These are phyloP conservation scores for Ogataea henricii DNA, from an alignment of 805 yeast species.

Conservation along the genomic window DNA sequence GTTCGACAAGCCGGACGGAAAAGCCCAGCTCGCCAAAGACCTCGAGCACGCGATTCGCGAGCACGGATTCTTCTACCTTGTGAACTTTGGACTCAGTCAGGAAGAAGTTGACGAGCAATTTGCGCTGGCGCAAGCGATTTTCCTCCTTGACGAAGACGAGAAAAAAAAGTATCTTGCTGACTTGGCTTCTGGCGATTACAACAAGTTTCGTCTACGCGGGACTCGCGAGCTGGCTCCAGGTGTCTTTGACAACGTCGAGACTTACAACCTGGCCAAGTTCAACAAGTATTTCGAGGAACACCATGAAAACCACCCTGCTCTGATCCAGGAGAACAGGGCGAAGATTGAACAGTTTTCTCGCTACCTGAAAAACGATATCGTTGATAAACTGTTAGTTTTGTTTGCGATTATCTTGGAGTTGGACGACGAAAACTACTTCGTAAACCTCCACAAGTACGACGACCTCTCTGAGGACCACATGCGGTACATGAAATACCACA, in stretches of 20 bases:
- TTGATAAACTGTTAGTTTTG: slow-evolving; percentile 30
- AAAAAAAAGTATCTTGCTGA: slow-evolving; percentile 31
- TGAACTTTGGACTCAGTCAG: slow-evolving; percentile 30
- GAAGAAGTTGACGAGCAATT: slow-evolving; percentile 33
- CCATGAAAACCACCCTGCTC: slow-evolving; percentile 16
- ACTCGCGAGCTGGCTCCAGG: slow-evolving; percentile 36
- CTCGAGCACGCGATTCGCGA: slow-evolving; percentile 32
- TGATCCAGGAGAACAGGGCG: slow-evolving; percentile 9
- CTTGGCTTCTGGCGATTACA: slow-evolving; percentile 35
- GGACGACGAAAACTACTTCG: slow-evolving; percentile 36
- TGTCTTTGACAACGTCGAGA: slow-evolving; percentile 35
- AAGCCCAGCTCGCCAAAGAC: slow-evolving; percentile 32
- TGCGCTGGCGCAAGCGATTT: slow-evolving; percentile 35
- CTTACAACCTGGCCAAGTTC: slow-evolving; percentile 38
- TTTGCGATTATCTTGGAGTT: slow-evolving; percentile 39
- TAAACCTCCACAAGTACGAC: slow-evolving; percentile 34
- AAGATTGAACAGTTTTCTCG: slow-evolving; percentile 10
- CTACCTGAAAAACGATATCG: slow-evolving; percentile 3
- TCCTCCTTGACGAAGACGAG: slow-evolving; percentile 32
- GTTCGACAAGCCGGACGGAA: slow-evolving; percentile 34
- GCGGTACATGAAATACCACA: slow-evolving; percentile 39
- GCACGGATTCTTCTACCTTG: slow-evolving; percentile 39
- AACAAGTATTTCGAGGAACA: slow-evolving; percentile 21
- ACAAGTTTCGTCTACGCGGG: slow-evolving; percentile 37
- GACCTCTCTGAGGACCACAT: slow-evolving; percentile 39